A percentile compares a stretch with the other conserved stretches of the same genome.
Evolutionary conservation across 495 filamentous ascomycete species (phyloP).

Genomic region (Xylaria castorea): DNA sequence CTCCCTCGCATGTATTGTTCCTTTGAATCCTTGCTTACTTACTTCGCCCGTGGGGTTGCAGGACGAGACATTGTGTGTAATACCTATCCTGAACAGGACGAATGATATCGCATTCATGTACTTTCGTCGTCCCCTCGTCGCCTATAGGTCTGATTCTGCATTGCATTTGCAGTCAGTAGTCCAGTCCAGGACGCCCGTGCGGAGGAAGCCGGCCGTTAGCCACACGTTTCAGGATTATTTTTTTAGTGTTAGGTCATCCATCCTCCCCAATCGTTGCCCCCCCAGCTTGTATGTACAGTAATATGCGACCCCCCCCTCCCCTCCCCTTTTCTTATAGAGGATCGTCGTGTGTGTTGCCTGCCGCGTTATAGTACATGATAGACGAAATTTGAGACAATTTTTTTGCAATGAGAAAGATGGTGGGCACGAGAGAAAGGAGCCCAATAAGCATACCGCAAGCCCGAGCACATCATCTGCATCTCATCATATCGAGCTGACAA

Average conservation of each 20-base stretch:
- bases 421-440: background rate
- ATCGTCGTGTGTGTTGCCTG: background rate
- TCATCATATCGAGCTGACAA: background rate
- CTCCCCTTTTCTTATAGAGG: background rate
- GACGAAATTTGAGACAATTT: background rate
- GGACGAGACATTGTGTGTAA: background rate
- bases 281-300: background rate
- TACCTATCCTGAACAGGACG: background rate
- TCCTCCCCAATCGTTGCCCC: background rate
- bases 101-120: background rate
- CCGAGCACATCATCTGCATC: background rate
- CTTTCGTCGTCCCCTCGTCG: background rate
- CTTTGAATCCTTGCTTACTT: background rate
- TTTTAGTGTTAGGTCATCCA: background rate
- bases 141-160: background rate
- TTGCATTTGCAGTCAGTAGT: too few species aligned
- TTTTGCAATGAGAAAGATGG: background rate
- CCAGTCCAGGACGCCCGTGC: background rate
- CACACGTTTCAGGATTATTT: constrained; percentile 19
- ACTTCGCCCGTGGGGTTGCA: background rate
- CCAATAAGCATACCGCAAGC: background rate
- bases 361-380: background rate
- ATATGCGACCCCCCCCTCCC: background rate
- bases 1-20: background rate
- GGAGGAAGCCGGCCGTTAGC: constrained; percentile 1